These are phyloP conservation scores for Lonicera japonica DNA, from an alignment of 129 eudicot genomes.

Conservation along the genomic window DNA sequence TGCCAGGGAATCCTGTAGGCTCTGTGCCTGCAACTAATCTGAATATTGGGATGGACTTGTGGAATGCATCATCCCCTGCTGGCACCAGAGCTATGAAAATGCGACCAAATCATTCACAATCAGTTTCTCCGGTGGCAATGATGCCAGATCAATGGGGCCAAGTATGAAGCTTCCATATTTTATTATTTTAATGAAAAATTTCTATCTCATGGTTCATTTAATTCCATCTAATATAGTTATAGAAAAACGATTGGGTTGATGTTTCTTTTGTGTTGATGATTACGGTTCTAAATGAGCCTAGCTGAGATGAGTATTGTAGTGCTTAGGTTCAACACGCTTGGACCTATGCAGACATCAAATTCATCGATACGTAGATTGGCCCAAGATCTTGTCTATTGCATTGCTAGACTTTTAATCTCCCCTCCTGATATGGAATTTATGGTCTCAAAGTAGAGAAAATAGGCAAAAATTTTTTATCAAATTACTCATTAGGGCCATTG, in stretches of 20 bases:
- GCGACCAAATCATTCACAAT: conserved; percentile 44
- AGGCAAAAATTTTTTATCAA: too few species aligned
- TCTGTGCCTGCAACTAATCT: conserved; percentile 61
- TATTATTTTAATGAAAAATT: background rate
- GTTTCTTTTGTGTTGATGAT: background rate
- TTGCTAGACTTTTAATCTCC: too few species aligned
- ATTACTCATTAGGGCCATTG: too few species aligned
- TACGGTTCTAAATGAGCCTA: conserved; percentile 6
- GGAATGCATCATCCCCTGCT: conserved; percentile 71
- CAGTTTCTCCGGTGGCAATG: conserved; percentile 37
- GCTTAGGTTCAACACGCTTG: too few species aligned
- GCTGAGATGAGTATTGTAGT: too few species aligned
- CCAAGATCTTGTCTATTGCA: too few species aligned
- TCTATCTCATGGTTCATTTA: background rate
- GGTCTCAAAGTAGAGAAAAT: too few species aligned
- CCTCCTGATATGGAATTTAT: too few species aligned
- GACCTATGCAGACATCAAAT: too few species aligned
- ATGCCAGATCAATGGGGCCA: conserved; percentile 83
- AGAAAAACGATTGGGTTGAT: background rate
- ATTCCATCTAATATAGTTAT: background rate
- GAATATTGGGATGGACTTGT: conserved; percentile 92
- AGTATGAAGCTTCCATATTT: conserved; percentile 19
- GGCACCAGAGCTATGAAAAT: conserved; percentile 53
- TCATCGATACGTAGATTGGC: too few species aligned
- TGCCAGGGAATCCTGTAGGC: conserved; percentile 61